Conservation (phyloP, 768 basidiomycete genomes). For the Phanerochaete carnosa region DNA sequence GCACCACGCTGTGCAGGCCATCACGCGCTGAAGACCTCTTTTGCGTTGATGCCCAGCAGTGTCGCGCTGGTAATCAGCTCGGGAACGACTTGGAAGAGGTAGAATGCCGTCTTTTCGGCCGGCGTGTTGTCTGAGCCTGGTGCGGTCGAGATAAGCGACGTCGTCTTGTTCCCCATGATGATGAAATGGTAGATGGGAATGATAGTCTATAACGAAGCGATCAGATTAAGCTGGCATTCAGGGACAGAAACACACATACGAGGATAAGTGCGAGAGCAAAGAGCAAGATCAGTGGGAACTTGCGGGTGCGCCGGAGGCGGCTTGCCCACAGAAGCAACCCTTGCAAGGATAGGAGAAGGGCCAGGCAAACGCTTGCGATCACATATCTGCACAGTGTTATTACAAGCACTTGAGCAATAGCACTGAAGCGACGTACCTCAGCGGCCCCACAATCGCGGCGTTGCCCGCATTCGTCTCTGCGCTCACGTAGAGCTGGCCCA, state of each 20-base stretch:
- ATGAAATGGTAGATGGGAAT: neutral
- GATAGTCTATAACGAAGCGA: neutral
- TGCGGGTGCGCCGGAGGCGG: neutral
- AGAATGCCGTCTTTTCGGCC: slow-evolving; percentile 15
- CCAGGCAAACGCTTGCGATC: neutral
- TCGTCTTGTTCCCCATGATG: neutral
- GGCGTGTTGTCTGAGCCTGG: slow-evolving; percentile 11
- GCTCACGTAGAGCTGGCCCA: slow-evolving; percentile 5
- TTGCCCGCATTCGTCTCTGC: slow-evolving; percentile 4
- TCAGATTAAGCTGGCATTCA: neutral
- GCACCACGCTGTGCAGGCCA: too few species aligned
- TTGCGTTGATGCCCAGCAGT: too few species aligned
- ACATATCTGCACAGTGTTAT: neutral
- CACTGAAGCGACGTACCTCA: slow-evolving; percentile 1
- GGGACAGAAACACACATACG: neutral
- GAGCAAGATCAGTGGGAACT: neutral
- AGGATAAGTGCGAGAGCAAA: slow-evolving; percentile 4
- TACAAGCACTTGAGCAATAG: neutral
- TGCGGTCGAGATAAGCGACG: neutral
- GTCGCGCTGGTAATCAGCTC: slow-evolving; percentile 1
- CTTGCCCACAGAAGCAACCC: neutral
- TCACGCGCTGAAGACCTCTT: too few species aligned
- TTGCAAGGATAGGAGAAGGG: neutral
- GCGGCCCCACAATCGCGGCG: neutral
- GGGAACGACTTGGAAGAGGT: slow-evolving; percentile 15